These are phyloP conservation scores for Apocynum venetum DNA, from an alignment of 257 asterid species.

Conservation along the genomic window DNA sequence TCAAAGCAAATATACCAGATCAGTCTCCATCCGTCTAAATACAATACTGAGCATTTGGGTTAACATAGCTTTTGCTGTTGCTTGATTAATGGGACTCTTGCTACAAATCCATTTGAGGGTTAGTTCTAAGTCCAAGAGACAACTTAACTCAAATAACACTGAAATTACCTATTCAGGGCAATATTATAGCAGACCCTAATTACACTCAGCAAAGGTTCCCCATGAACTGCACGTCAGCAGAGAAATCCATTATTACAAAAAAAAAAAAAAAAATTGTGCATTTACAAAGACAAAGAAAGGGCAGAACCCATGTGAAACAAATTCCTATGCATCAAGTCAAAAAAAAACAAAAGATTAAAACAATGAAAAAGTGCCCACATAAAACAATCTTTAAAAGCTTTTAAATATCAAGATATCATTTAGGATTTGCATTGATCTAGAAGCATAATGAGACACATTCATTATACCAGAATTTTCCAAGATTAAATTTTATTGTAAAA, in stretches of 20 bases:
- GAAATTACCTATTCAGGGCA: slow-evolving; percentile 85
- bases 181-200: slow-evolving; percentile 93
- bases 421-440: neutral
- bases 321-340: neutral
- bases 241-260: neutral
- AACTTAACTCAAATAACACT: slow-evolving; percentile 18
- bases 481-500: neutral
- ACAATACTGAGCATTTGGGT: slow-evolving; percentile 92
- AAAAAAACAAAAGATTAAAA: neutral
- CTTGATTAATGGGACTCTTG: slow-evolving; percentile 98
- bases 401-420: neutral
- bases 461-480: neutral
- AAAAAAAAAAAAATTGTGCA: slow-evolving; percentile 1
- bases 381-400: neutral
- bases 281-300: neutral
- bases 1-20: slow-evolving; percentile 49
- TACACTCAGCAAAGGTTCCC: slow-evolving; percentile 86
- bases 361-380: neutral
- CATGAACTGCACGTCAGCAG: slow-evolving; percentile 71
- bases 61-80: slow-evolving; percentile 94
- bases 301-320: slow-evolving; percentile 5
- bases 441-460: neutral
- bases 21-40: slow-evolving; percentile 86
- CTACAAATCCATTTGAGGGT: slow-evolving; percentile 43
- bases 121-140: slow-evolving; percentile 27